These are phyloP conservation scores for Didymellaceae sp. DNA, from an alignment of 2,329 filamentous ascomycete genomes.

Conservation along the genomic window DNA sequence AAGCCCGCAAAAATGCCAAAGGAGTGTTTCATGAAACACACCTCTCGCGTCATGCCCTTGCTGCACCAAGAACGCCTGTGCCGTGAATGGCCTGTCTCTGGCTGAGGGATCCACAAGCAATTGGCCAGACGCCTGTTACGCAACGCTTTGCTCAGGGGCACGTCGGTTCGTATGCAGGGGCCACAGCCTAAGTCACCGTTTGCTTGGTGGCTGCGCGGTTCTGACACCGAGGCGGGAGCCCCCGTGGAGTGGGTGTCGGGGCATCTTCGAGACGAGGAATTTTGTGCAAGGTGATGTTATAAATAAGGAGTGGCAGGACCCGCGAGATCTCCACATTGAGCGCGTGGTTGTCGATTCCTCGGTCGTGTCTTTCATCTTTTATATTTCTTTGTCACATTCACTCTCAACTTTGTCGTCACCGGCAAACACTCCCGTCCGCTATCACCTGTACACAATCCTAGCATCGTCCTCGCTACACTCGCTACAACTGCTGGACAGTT, in stretches of 20 bases:
- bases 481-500: slow-evolving; percentile 44
- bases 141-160: slow-evolving; percentile 34
- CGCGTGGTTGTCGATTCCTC: slow-evolving; percentile 14
- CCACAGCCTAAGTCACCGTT: slow-evolving; percentile 17
- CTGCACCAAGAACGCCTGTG: slow-evolving; percentile 25
- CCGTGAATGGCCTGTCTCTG: slow-evolving; percentile 25
- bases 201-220: slow-evolving; percentile 13
- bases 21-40: slow-evolving; percentile 37
- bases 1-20: slow-evolving; percentile 17
- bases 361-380: slow-evolving; percentile 12
- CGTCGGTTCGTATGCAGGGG: slow-evolving; percentile 20
- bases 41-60: slow-evolving; percentile 20
- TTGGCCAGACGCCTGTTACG: slow-evolving; percentile 29
- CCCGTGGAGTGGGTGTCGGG: slow-evolving; percentile 22
- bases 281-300: slow-evolving; percentile 22
- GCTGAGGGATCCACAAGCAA: slow-evolving; percentile 26
- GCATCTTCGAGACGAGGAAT: slow-evolving; percentile 20
- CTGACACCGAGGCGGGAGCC: slow-evolving; percentile 22
- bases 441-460: slow-evolving; percentile 5
- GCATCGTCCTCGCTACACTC: neutral
- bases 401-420: slow-evolving; percentile 2
- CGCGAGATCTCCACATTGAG: slow-evolving; percentile 12
- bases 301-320: slow-evolving; percentile 19
- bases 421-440: slow-evolving; percentile 6
- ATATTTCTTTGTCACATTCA: slow-evolving; percentile 12